Evolutionary conservation across 345 rosid genomes (phyloP), one percentile per base, ranked within the genome.

Genomic region (Salix caprea): DNA sequence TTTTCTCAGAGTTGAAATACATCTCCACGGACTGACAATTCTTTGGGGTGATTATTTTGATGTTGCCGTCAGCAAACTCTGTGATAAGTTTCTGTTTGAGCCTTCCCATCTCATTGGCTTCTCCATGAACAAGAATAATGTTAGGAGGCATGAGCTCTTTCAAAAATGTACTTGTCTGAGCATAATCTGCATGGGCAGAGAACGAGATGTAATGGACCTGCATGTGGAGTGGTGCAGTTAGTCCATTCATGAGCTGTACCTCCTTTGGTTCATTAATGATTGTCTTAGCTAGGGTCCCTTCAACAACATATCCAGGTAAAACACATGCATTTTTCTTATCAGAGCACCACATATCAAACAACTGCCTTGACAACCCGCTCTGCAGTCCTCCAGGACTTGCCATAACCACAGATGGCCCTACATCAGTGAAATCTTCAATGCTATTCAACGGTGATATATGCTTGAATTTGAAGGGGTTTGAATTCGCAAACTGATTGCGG

Each of bases 141-240:
- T 93, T 95, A 5, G 99, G 97, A 83, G 97, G 99, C 92, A 87
- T 88, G 42, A 93, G 93, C 87, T 95, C 99, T 77, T 84, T 93
- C 84, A 95, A 82, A 78, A 95, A 95, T 2, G 96, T 84, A 73
- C 99, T 95, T 8, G 99, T 95, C 91, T 95, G 97, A 30, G 97
- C 97, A 69, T 89, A 95, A 84, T 95, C 99, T 0, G 97, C 97
- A 58, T 95, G 97, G 64, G 99, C 99, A 70, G 97, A 93, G 84
- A 93, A 95, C 0, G 99, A 91, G 50, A 95, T 90, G 81, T 93
- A 91, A 85, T 95, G 99, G 56, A 95, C 97, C 78, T 87, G 90
- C 99, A 95, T 91, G 86, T 89, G 87, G 44, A 93, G 90, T 68
- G 97, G 97, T 32, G 99, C 93, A 14, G 86, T 74, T 23, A 95